Evolutionary conservation across 2,329 filamentous ascomycete genomes (phyloP).

Genomic region (Teratosphaeria viscida): DNA sequence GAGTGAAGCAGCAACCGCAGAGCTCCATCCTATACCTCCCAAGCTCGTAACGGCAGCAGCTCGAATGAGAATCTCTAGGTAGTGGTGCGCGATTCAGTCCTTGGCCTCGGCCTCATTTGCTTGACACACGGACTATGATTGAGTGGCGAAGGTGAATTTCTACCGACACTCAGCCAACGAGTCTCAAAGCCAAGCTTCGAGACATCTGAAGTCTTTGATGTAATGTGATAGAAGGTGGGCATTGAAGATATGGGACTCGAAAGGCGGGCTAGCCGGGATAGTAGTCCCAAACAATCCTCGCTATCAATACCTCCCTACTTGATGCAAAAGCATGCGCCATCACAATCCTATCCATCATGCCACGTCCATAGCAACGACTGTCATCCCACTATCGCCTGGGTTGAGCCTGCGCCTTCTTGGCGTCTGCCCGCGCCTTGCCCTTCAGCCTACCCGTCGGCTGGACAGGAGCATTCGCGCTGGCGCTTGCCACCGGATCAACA

Average conservation of each 20-base stretch:
- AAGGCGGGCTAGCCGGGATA: too few species aligned
- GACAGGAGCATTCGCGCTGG: not conserved
- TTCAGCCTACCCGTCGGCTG: not conserved
- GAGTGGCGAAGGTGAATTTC: too few species aligned
- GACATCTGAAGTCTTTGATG: too few species aligned
- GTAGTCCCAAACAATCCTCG: not conserved
- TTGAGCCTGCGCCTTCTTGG: not conserved
- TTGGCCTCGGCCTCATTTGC: too few species aligned
- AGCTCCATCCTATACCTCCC: not conserved
- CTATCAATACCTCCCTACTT: not conserved
- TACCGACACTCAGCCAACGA: too few species aligned
- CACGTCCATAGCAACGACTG: not conserved
- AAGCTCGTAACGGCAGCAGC: not conserved
- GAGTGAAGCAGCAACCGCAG: not conserved
- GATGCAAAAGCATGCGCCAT: not conserved
- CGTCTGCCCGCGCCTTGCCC: not conserved
- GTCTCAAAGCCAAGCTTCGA: too few species aligned
- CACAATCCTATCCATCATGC: not conserved
- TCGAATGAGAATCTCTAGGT: not conserved
- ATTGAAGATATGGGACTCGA: too few species aligned
- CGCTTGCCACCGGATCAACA: not conserved
- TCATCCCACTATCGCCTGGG: not conserved
- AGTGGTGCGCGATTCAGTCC: too few species aligned
- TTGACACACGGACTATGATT: too few species aligned
- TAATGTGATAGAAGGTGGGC: accelerated